Base-by-base conservation (phyloP, 2,329 filamentous ascomycete genomes). In the Venturia aucupariae region DNA sequence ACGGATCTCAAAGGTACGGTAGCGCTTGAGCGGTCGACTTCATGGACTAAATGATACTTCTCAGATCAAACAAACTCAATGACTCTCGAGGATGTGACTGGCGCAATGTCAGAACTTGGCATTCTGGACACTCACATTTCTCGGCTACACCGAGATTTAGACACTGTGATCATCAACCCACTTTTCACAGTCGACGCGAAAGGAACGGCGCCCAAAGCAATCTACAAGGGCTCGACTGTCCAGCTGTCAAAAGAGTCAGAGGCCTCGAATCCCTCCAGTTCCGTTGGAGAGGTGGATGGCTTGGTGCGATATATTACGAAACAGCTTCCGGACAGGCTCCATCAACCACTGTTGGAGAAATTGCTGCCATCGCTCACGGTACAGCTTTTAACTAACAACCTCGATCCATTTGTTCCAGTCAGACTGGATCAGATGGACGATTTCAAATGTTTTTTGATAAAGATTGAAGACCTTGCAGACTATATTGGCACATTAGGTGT, bases 391-490 rank as follows among this genome's bases (percentile, higher is more conserved):
- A 82, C 82, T 4, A 80, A 82, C 4, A 96, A 91, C 88, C 81
- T 99, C 8, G 84, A 90, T 39, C 82, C 85, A 17, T 84, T 86
- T 0, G 87, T 99, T 0, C 93, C 94, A 0, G 80, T 87, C 1
- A 87, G 89, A 0, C 79, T 96, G 13, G 80, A 83, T 13, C 86
- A 88, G 13, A 86, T 97, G 74, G 79, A 80, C 10, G 79, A 78
- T 1, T 97, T 96, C 70, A 86, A 95, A 70, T 78, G 79, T 1
- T 83, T 86, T 7, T 82, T 96, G n/a, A 80, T 83, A 46, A 79
- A 83, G 51, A 84, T 90, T 0, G 78, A 80, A 32, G 74, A 76
- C 0, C 89, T 97, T 70, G 88, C 87, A 63, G 76, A 80, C 7
- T 80, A 79, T 1, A 76, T 97, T 8, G 80, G 85, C 42, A 75